A percentile compares a stretch with the other conserved stretches of the same genome.
These are phyloP conservation scores for Epichloe bromicola DNA, from an alignment of 2,329 filamentous ascomycete species.

Conservation along the genomic window DNA sequence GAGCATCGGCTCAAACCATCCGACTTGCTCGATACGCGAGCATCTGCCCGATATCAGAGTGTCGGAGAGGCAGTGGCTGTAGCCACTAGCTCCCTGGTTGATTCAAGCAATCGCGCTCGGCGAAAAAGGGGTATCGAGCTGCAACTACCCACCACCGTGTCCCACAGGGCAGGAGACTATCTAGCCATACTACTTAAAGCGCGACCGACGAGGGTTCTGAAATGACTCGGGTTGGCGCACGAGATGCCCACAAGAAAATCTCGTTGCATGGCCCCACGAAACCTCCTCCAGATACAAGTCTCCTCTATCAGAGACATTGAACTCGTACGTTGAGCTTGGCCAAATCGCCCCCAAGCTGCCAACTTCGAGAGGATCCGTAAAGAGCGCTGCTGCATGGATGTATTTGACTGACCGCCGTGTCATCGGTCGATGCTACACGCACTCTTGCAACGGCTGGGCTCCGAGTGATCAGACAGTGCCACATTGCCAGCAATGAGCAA, in stretches of 20 bases:
- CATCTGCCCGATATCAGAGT: not conserved
- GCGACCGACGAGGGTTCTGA: not conserved
- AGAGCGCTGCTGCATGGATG: not conserved
- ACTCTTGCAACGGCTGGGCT: not conserved
- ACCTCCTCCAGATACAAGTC: not conserved
- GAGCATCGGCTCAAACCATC: too few species aligned
- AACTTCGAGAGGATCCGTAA: not conserved
- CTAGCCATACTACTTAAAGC: not conserved
- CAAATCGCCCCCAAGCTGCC: not conserved
- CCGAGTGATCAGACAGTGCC: not conserved
- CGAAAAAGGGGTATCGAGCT: not conserved
- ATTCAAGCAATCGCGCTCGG: not conserved
- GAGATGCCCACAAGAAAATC: too few species aligned
- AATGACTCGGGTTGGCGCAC: not conserved
- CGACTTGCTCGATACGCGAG: not conserved
- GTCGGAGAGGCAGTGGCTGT: not conserved
- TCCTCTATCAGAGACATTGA: not conserved
- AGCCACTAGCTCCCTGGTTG: not conserved
- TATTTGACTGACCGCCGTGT: not conserved
- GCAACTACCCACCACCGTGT: not conserved
- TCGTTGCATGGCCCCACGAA: not conserved
- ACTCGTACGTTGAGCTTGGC: not conserved
- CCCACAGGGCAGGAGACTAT: not conserved
- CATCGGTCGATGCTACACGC: not conserved
- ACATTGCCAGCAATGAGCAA: not conserved